Conservation (phyloP, 2,329 filamentous ascomycete genomes). For the Juglanconis sp. region DNA sequence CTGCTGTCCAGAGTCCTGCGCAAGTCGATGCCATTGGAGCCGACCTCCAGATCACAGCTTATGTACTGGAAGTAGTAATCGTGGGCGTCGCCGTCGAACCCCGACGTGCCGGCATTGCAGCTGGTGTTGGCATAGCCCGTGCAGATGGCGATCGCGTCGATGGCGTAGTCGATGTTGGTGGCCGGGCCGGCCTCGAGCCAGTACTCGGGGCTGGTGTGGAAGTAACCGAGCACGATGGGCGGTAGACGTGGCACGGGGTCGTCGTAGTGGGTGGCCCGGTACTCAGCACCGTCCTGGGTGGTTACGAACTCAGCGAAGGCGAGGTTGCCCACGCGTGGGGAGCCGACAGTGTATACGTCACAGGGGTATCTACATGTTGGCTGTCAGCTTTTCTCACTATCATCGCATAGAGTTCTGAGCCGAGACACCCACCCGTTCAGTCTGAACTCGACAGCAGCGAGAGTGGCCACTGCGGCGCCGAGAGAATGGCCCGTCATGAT, state of each 20-base stretch:
- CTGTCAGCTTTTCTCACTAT: neutral
- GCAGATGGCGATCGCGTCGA: conserved; percentile 44
- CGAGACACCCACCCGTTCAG: conserved; percentile 31
- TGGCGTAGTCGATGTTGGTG: conserved; percentile 33
- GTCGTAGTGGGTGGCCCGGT: conserved; percentile 63
- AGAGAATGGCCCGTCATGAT: conserved; percentile 67
- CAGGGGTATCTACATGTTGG: conserved; percentile 27
- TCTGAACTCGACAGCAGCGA: conserved; percentile 57
- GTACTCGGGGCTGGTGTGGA: conserved; percentile 68
- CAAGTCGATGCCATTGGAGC: conserved; percentile 27
- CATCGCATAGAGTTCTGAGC: neutral
- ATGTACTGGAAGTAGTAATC: conserved; percentile 46
- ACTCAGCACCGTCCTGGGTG: conserved; percentile 44
- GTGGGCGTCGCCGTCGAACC: conserved; percentile 45
- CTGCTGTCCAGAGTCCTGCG: conserved; percentile 15
- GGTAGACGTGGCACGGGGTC: conserved; percentile 70
- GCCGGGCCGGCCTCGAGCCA: conserved; percentile 47
- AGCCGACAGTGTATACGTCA: conserved; percentile 65
- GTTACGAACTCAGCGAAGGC: conserved; percentile 53
- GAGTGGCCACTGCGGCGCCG: conserved; percentile 60
- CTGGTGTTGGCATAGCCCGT: conserved; percentile 41
- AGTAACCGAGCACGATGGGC: conserved; percentile 56
- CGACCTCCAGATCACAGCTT: conserved; percentile 28
- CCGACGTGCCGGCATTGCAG: conserved; percentile 50
- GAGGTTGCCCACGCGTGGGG: conserved; percentile 61